Evolutionary conservation across 2,329 filamentous ascomycete species (phyloP).

Genomic region (Clarireedia sp.): DNA sequence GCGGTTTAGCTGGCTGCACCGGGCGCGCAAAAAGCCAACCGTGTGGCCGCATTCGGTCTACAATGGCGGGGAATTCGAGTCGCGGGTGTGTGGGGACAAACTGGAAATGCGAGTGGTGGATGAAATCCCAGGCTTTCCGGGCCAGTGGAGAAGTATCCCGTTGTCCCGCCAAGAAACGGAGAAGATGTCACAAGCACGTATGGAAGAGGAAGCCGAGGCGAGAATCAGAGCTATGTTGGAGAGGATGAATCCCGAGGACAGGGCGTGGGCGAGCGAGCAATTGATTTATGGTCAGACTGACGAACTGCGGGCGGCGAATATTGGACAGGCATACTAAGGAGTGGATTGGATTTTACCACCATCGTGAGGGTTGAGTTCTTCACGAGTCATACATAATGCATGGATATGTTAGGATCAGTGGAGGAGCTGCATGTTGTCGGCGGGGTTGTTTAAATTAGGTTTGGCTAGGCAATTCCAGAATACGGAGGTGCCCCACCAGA

Average conservation of each 20-base stretch:
- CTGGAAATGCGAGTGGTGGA: constrained; percentile 6
- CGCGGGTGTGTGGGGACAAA: not conserved
- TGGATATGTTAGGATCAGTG: not conserved
- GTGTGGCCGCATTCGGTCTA: constrained; percentile 9
- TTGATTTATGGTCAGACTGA: constrained; percentile 7
- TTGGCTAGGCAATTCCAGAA: not conserved
- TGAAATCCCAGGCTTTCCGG: constrained; percentile 1
- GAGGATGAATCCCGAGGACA: constrained; percentile 8
- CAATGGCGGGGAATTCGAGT: not conserved
- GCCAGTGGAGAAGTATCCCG: not conserved
- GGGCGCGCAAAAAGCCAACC: not conserved
- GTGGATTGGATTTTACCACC: not conserved
- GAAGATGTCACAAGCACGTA: constrained; percentile 5
- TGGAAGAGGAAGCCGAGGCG: constrained; percentile 7
- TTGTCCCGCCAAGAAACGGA: constrained; percentile 2
- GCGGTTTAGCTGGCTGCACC: constrained; percentile 4
- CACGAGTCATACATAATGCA: too few relatives aligned
- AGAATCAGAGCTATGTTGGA: constrained; percentile 7
- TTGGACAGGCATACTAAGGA: not conserved
- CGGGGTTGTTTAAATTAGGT: not conserved
- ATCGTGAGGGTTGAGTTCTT: too few relatives aligned
- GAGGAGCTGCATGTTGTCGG: not conserved
- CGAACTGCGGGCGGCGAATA: constrained; percentile 3
- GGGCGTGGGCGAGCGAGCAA: constrained; percentile 7
- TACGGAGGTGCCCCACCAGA: not conserved